These are phyloP conservation scores for Phytopythium litorale DNA, from an alignment of 352 stramenopile species.

Conservation along the genomic window DNA sequence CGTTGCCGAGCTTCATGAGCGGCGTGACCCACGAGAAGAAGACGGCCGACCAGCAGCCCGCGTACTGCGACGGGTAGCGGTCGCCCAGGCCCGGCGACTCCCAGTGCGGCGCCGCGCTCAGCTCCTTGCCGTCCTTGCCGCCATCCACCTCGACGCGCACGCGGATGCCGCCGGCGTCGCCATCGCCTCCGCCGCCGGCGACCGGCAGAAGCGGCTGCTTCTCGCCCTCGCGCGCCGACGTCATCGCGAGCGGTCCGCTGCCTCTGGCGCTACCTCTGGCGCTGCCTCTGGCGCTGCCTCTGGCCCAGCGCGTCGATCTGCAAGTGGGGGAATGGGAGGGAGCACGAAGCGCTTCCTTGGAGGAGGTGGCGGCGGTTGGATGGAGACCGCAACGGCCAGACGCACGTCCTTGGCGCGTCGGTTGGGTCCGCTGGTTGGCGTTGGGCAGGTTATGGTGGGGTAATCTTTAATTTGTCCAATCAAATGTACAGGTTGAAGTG, in stretches of 20 bases:
- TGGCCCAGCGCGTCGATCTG: neutral
- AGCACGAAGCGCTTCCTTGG: too few relatives aligned
- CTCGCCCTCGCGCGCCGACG: conserved; percentile 15
- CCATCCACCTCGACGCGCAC: conserved; percentile 4
- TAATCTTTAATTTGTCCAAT: neutral
- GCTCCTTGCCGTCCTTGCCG: conserved; percentile 1
- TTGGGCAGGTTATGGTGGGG: neutral
- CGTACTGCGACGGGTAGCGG: conserved; percentile 57
- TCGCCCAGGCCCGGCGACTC: conserved; percentile 41
- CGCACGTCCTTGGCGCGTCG: neutral
- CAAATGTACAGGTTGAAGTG: neutral
- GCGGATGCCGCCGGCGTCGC: neutral
- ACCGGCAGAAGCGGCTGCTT: conserved; percentile 22
- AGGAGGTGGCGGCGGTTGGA: too few relatives aligned
- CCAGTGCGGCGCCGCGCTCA: conserved; percentile 13
- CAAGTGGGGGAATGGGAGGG: neutral
- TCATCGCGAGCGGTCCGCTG: neutral
- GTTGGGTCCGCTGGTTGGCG: neutral
- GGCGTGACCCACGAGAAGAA: conserved; percentile 89
- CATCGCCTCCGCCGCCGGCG: neutral
- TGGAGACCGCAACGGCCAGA: neutral
- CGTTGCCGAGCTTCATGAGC: conserved; percentile 81
- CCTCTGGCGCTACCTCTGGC: neutral
- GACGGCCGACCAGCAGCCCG: conserved; percentile 45
- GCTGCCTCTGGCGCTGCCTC: neutral